Evolutionary conservation across 257 asterid genomes (phyloP), one percentile per base, ranked within the genome.

Genomic region (Parsonsia alboflavescens): DNA sequence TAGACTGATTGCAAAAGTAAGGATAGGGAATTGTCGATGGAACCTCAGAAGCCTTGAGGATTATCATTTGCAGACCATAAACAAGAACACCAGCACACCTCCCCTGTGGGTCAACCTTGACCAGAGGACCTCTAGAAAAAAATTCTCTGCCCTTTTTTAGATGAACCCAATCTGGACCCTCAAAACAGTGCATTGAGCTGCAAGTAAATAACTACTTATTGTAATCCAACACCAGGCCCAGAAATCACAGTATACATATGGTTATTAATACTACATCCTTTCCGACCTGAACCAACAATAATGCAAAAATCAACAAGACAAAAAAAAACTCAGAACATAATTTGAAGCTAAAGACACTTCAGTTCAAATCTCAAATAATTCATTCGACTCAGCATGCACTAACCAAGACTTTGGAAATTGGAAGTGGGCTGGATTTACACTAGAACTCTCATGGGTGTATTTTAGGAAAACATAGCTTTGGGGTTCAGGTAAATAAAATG

Each of bases 171-270:
- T 95, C 93, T 53, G 99, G 96, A 73, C 96, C 99, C 87, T 95
- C 99, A 66, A 95, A 95, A 88, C 96, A 95, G 83, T 95, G 99
- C 99, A 95, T 86, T 72, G 99, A 95, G 82, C 99, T 95, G 90
- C 84, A 82, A 76, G 63, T 64, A 71, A 79, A 74, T 65, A 76
- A 70, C 67, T 70, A 75, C 45, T 45, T 54, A 61, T 44, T 67
- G 56, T 33, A 42, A 77, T 70, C 21, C 64, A 12, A 41, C 16
- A 44, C 6, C 8, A 74, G 30, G 42, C 41, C 44, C 45, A 45
- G 21, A 42, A 73, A 48, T 17, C 17, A 56, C 36, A 13, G 19
- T 10, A 22, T 59, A 17, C 15, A 4, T 54, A 39, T 39, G 50
- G n/a, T 54, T 13, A 8, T 52, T 9, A 56, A 33, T 21, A 33